Base-by-base conservation (phyloP, 306 rosid species). In the Luffa acutangula region DNA sequence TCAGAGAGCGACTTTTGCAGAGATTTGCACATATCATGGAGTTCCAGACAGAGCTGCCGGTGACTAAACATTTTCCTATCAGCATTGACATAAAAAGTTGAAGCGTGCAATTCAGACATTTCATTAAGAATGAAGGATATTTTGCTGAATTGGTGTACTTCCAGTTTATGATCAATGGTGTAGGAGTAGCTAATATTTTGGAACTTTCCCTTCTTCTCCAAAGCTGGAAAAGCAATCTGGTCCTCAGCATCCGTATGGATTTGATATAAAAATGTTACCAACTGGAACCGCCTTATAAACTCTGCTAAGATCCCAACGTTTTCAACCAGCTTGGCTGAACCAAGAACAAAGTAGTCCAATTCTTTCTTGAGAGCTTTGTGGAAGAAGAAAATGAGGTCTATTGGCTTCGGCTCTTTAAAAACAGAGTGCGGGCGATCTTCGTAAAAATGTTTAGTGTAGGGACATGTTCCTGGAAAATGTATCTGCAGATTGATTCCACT, bases 321-420 rank as follows among this genome's bases (percentile, higher is more conserved):
- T 80, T 85, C 85, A 56, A 88, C 89, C 85, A 95, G 84, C 86
- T 90, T 90, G 73, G 90, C 85, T 60, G 98, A 95, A 76, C 92
- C 89, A 84, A 74, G 81, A 65, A 92, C 93, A 52, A 95, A 89
- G 90, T 87, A 89, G 37, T 91, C 97, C 91, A 95, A 82, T 82
- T 95, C 98, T 81, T 88, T 89, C 91, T 85, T 95, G 78, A 95
- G 89, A 79, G 97, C 98, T 88, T 92, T 92, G 89, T 95, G 98
- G 86, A 92, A 87, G 88, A 87, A 89, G 84, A 91, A 87, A 77
- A 95, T 79, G 78, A 92, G 63, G 82, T 95, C 98, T 82, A 92
- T 86, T 77, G 96, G 97, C 81, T 91, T 92, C 12, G 91, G 88
- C 76, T 89, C 90, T 79, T 75, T 82, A 49, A 84, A 88, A 78